Evolutionary conservation across 495 filamentous ascomycete genomes (phyloP), one percentile per base, ranked within the genome.

Genomic region (Thermochaetoides thermophila): DNA sequence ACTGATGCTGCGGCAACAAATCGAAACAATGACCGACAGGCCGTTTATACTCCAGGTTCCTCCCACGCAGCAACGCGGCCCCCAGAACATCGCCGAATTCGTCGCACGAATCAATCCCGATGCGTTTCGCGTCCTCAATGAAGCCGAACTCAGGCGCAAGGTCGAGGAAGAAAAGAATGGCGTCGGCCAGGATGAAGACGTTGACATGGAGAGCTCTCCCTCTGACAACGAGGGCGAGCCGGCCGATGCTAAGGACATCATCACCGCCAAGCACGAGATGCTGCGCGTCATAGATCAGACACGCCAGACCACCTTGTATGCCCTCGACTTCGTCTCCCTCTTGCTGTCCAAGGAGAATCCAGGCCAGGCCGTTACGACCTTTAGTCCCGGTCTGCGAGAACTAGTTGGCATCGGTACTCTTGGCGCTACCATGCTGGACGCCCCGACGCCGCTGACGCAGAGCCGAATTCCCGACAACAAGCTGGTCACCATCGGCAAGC

Each of bases 301-400:
- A 17, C 29, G 35, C 25, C 19, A 29, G 14, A 39, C 44, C 12
- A 14, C 37, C 18, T 14, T 27, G 4, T 40, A 31, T 22, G 27
- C 22, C 12, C 70, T 93, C 31, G 84, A 96, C 48, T 81, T 84
- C 42, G 54, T 94, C 24, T 94, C 89, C 9, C 70, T 94, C 7
- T 57, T 93, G 1, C 61, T 92, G 1, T 83, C 85, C 7, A 83
- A 83, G 48, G 68, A 89, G 42, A 60, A 64, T 2, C 77, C 81
- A 3, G 68, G 68, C 24, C 69, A 70, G 39, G 81, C 78, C 15
- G 71, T 71, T 38, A 49, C 57, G 20, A 78, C 81, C 18, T 71
- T 95, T 41, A 84, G 76, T 9, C 58, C 66, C 7, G 64, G 48
- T 15, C 63, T 93, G 21, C 82, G 81, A 46, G 61, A 75, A 17